Conservation (phyloP, 768 basidiomycete species). For the Macrolepiota dolichaula region DNA sequence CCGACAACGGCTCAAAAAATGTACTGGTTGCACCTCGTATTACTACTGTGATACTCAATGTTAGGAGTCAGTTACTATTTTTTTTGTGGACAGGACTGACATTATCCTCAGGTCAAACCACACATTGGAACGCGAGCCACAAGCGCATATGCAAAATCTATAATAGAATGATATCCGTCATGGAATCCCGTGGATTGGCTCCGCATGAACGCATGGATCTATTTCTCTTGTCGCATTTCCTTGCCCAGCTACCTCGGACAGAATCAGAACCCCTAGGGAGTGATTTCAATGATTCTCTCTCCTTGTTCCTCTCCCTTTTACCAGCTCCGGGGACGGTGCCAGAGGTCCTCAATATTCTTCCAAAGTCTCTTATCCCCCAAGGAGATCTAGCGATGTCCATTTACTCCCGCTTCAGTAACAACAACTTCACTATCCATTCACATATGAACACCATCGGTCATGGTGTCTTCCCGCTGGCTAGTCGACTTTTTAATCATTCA, state of each 20-base stretch:
- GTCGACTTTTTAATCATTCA: constrained; percentile 81
- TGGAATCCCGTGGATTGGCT: constrained; percentile 44
- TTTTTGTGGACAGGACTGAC: constrained; percentile 1
- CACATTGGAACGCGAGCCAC: constrained; percentile 67
- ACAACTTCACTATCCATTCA: constrained; percentile 77
- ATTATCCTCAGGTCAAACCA: constrained; percentile 52
- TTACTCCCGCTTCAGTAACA: constrained; percentile 69
- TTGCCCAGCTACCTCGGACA: constrained; percentile 36
- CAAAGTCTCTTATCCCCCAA: constrained; percentile 27
- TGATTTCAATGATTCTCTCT: constrained; percentile 22
- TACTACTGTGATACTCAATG: constrained; percentile 73
- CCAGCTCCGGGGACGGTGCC: not conserved
- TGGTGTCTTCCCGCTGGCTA: constrained; percentile 74
- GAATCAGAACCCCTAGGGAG: constrained; percentile 16
- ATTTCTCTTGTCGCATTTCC: constrained; percentile 59
- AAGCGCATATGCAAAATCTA: constrained; percentile 64
- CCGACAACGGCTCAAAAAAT: constrained; percentile 41
- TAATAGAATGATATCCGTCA: constrained; percentile 43
- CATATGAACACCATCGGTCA: constrained; percentile 69
- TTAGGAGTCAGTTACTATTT: constrained; percentile 28
- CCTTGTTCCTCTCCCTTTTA: constrained; percentile 42
- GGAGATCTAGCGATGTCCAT: constrained; percentile 29
- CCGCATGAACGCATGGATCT: constrained; percentile 58
- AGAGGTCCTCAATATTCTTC: not conserved
- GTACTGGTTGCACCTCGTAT: constrained; percentile 64